These are phyloP conservation scores for Exidia glandulosa DNA, from an alignment of 768 basidiomycete species.

Conservation along the genomic window DNA sequence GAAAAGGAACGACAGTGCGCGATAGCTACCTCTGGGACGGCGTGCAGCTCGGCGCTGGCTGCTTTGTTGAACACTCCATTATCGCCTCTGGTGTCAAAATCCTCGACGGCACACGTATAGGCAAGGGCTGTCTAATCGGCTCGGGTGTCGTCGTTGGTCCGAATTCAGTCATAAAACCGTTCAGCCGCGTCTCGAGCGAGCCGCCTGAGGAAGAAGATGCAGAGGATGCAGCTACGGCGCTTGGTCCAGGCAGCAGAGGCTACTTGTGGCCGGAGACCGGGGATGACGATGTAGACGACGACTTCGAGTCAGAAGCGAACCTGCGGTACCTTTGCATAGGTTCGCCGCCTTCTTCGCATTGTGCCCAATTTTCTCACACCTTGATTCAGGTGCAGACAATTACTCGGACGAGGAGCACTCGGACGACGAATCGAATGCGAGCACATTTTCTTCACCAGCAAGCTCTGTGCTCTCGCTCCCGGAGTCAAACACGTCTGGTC, in stretches of 20 bases:
- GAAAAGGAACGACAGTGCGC: conserved; percentile 53
- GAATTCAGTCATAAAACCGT: conserved; percentile 51
- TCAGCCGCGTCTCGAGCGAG: conserved; percentile 57
- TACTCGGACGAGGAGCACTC: conserved; percentile 13
- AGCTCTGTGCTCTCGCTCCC: conserved; percentile 20
- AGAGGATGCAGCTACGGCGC: conserved; percentile 21
- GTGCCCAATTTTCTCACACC: background rate
- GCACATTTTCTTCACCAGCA: conserved; percentile 1
- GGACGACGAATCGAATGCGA: conserved; percentile 30
- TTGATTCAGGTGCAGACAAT: conserved; percentile 37
- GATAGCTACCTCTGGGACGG: conserved; percentile 80
- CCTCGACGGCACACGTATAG: conserved; percentile 53
- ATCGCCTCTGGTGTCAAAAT: conserved; percentile 69
- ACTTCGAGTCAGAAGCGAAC: conserved; percentile 47
- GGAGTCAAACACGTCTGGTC: conserved; percentile 23
- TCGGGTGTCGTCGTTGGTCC: conserved; percentile 74
- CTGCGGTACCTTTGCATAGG: conserved; percentile 69
- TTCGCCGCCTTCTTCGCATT: conserved; percentile 14
- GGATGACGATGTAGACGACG: conserved; percentile 26
- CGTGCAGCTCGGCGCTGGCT: conserved; percentile 56
- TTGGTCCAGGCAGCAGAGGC: conserved; percentile 14
- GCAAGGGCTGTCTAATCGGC: conserved; percentile 68
- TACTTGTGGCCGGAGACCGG: conserved; percentile 4
- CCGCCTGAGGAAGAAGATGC: conserved; percentile 25
- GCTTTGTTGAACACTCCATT: conserved; percentile 67